Conservation (phyloP, 305 asterid genomes). For the Fraxinus velutina region DNA sequence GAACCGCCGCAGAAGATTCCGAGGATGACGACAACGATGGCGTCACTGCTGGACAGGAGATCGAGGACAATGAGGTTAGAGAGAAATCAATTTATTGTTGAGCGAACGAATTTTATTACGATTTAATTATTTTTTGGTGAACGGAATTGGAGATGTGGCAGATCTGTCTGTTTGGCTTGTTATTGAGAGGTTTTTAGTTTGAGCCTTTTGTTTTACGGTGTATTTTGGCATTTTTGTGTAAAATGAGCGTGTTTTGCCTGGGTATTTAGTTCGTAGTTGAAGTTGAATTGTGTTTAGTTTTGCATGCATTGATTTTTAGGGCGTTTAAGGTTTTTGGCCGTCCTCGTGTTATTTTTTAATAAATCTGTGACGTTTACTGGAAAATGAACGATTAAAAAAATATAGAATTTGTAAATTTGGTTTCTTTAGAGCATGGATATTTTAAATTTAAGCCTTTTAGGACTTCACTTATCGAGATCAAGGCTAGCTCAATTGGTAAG, state of each 20-base stretch:
- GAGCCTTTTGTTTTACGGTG: neutral
- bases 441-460: neutral
- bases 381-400: neutral
- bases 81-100: neutral
- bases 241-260: neutral
- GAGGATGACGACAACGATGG: slow-evolving; percentile 37
- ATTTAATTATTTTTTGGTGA: neutral
- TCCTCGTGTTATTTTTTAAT: neutral
- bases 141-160: neutral
- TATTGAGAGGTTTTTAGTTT: neutral
- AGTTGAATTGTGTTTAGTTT: neutral
- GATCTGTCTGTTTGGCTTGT: slow-evolving; percentile 26
- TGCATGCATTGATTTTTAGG: slow-evolving; percentile 12
- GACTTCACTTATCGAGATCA: neutral
- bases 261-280: neutral
- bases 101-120: neutral
- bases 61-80: slow-evolving; percentile 37
- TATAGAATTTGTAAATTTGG: neutral
- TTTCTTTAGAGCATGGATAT: neutral
- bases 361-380: neutral
- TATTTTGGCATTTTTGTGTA: neutral
- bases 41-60: slow-evolving; percentile 16
- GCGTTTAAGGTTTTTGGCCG: neutral
- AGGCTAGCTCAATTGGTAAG: neutral
- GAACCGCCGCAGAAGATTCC: slow-evolving; percentile 34